Evolutionary conservation across 2,329 filamentous ascomycete genomes (phyloP).

Genomic region (Hypoxylon sp.): DNA sequence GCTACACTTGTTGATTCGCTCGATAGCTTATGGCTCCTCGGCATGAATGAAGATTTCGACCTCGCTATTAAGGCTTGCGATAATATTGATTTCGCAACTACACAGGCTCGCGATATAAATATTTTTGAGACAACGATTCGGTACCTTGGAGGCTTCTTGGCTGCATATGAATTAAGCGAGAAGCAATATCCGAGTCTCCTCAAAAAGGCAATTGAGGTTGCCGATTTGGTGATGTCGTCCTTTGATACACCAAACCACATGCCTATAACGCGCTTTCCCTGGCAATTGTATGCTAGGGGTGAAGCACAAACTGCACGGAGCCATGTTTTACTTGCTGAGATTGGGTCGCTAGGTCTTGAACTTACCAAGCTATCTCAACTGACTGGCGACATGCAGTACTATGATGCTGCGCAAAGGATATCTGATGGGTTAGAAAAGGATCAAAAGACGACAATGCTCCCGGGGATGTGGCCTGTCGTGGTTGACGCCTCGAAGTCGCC

Average conservation of each 20-base stretch:
- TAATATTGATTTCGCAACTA: slow-evolving; percentile 72
- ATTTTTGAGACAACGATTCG: slow-evolving; percentile 80
- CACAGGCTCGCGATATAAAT: slow-evolving; percentile 67
- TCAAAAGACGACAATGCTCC: slow-evolving; percentile 69
- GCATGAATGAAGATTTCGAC: slow-evolving; percentile 74
- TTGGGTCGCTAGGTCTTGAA: slow-evolving; percentile 73
- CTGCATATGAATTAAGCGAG: slow-evolving; percentile 77
- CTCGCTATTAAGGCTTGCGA: slow-evolving; percentile 72
- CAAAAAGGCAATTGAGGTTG: slow-evolving; percentile 74
- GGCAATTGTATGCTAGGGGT: slow-evolving; percentile 65
- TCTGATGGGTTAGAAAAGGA: slow-evolving; percentile 67
- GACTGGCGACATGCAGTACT: slow-evolving; percentile 72
- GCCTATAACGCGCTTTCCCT: slow-evolving; percentile 72
- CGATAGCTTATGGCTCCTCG: slow-evolving; percentile 83
- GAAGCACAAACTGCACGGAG: slow-evolving; percentile 61
- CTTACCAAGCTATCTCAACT: slow-evolving; percentile 76
- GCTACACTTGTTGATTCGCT: slow-evolving; percentile 77
- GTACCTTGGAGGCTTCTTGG: slow-evolving; percentile 77
- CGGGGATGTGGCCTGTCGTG: slow-evolving; percentile 74
- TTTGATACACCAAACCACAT: slow-evolving; percentile 79
- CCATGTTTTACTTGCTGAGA: slow-evolving; percentile 62
- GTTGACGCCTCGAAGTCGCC: slow-evolving; percentile 69
- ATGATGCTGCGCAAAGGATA: slow-evolving; percentile 73
- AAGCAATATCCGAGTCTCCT: slow-evolving; percentile 68
- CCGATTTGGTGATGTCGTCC: slow-evolving; percentile 74